phyloP scores from a whole-genome alignment of 495 filamentous ascomycete species.

The Aspergillus taichungensis region DNA sequence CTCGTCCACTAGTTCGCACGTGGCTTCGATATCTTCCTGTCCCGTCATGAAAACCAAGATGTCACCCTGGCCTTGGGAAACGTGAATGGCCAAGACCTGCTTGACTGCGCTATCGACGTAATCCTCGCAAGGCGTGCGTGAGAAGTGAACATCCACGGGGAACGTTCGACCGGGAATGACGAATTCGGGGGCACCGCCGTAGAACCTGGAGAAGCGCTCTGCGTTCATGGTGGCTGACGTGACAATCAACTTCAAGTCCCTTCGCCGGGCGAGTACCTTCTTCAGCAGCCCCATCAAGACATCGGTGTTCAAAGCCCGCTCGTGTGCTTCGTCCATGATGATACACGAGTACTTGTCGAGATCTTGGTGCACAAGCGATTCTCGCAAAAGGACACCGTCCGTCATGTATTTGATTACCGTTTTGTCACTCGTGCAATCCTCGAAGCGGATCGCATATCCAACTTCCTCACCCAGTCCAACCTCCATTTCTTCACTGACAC shows the following conservation, averaged over 20 bases:
- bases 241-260: slow-evolving; percentile 93
- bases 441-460: slow-evolving; percentile 97
- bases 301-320: slow-evolving; percentile 93
- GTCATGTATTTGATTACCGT: slow-evolving; percentile 99
- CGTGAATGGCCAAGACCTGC: slow-evolving; percentile 94
- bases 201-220: slow-evolving; percentile 92
- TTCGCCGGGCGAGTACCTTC: slow-evolving; percentile 81
- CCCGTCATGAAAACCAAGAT: slow-evolving; percentile 99
- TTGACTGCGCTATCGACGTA: slow-evolving; percentile 97
- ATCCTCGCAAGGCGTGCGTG: slow-evolving; percentile 90
- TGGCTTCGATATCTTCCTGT: slow-evolving; percentile 96
- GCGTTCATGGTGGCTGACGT: slow-evolving; percentile 99
- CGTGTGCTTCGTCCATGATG: slow-evolving; percentile 99
- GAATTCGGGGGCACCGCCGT: slow-evolving; percentile 95
- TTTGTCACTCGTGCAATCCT: slow-evolving; percentile 92
- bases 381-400: slow-evolving; percentile 89
- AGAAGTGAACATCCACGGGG: slow-evolving; percentile 94
- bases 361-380: slow-evolving; percentile 84
- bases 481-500: slow-evolving; percentile 98
- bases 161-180: slow-evolving; percentile 96
- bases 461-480: slow-evolving; percentile 83
- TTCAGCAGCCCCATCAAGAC: slow-evolving; percentile 97
- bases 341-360: slow-evolving; percentile 96
- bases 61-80: slow-evolving; percentile 83
- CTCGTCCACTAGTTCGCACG: slow-evolving; percentile 87